phyloP scores from a whole-genome alignment of 495 filamentous ascomycete species.

The Penicillium manginii region DNA sequence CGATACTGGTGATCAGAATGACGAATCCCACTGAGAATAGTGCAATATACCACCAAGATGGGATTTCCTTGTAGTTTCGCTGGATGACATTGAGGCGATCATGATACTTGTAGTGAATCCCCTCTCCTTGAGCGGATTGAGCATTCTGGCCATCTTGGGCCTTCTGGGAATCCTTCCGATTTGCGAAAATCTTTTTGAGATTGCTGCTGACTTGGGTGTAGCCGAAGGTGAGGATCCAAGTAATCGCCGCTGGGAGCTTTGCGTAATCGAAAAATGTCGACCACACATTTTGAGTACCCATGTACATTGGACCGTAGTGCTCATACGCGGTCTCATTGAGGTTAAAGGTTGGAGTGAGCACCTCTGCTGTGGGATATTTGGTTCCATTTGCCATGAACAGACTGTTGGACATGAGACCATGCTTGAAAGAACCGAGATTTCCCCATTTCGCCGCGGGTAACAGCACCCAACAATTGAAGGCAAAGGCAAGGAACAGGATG shows the following conservation, averaged over 20 bases:
- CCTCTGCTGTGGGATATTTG: conserved; percentile 47
- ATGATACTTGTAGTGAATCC: conserved; percentile 56
- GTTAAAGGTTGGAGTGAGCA: conserved; percentile 50
- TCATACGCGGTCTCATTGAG: conserved; percentile 59
- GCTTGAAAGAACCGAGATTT: conserved; percentile 50
- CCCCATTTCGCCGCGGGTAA: conserved; percentile 61
- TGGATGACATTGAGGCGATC: conserved; percentile 60
- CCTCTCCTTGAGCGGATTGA: conserved; percentile 21
- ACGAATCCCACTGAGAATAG: conserved; percentile 52
- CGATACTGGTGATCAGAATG: conserved; percentile 50
- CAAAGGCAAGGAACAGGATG: conserved; percentile 55
- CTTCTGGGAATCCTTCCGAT: conserved; percentile 20
- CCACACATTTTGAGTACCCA: conserved; percentile 58
- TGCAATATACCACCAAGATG: conserved; percentile 56
- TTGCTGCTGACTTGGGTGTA: conserved; percentile 47
- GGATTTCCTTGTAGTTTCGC: conserved; percentile 58
- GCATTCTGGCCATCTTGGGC: conserved; percentile 15
- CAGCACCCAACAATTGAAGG: conserved; percentile 59
- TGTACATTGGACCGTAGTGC: conserved; percentile 53
- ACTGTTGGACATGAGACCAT: conserved; percentile 58
- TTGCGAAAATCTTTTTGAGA: conserved; percentile 40
- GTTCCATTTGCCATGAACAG: conserved; percentile 55
- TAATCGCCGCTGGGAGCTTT: conserved; percentile 56
- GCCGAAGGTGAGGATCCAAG: conserved; percentile 60
- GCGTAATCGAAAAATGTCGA: conserved; percentile 61